phyloP scores from a whole-genome alignment of 306 rosid genomes.

The Citrullus colocynthis region DNA sequence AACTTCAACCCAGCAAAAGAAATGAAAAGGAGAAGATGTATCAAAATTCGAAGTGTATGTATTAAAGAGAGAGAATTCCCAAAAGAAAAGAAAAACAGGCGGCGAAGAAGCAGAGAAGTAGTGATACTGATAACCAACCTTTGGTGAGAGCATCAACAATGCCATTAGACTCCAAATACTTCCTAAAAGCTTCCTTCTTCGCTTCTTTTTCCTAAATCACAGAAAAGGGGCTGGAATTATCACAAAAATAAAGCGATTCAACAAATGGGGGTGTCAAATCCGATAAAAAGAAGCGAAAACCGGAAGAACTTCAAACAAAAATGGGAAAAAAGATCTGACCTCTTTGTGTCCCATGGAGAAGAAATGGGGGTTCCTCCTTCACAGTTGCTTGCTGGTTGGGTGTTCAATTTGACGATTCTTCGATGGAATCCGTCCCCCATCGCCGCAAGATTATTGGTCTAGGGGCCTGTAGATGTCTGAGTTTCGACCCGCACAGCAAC shows the following conservation, averaged over 20 bases:
- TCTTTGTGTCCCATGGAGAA: constrained; percentile 3
- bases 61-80: background rate
- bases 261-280: background rate
- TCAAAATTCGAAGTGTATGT: background rate
- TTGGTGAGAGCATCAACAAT: constrained; percentile 89
- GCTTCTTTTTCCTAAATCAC: constrained; percentile 69
- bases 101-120: background rate
- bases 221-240: background rate
- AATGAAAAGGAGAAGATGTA: background rate
- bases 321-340: background rate
- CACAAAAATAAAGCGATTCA: background rate
- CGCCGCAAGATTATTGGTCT: background rate
- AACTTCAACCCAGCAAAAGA: constrained; percentile 27
- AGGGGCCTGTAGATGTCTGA: background rate
- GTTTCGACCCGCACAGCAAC: background rate
- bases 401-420: background rate
- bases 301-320: background rate
- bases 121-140: constrained; percentile 28
- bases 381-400: constrained; percentile 1
- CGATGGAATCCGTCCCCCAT: constrained; percentile 1
- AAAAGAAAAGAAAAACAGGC: background rate
- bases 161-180: constrained; percentile 87
- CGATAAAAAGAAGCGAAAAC: background rate
- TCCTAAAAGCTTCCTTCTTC: constrained; percentile 81
- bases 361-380: background rate